Conservation (phyloP, 2,329 filamentous ascomycete genomes). For the Venturia nashicola region DNA sequence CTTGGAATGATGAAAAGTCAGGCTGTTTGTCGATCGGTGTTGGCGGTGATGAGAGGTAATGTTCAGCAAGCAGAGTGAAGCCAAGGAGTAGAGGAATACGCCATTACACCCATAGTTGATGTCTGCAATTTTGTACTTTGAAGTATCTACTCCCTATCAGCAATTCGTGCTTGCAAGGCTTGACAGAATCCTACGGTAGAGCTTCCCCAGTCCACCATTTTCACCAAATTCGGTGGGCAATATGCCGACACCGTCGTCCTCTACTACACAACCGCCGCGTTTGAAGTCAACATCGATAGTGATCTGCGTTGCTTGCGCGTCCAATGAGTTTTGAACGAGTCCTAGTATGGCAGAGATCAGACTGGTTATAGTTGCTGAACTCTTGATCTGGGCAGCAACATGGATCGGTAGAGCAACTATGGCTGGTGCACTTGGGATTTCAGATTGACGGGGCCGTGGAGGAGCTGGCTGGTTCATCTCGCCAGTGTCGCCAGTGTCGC, state of each 20-base stretch:
- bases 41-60: slow-evolving; percentile 59
- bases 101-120: slow-evolving; percentile 54
- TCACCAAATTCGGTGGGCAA: slow-evolving; percentile 57
- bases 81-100: slow-evolving; percentile 64
- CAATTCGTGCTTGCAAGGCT: background rate
- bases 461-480: background rate
- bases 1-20: slow-evolving; percentile 59
- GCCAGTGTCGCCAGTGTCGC: too few relatives aligned
- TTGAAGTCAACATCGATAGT: slow-evolving; percentile 61
- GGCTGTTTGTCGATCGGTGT: slow-evolving; percentile 48
- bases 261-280: slow-evolving; percentile 64
- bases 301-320: slow-evolving; percentile 60
- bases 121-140: slow-evolving; percentile 41
- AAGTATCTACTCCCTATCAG: slow-evolving; percentile 52
- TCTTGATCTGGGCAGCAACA: slow-evolving; percentile 69
- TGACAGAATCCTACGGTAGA: slow-evolving; percentile 46
- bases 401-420: slow-evolving; percentile 48
- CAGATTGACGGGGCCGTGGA: background rate
- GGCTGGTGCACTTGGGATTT: background rate
- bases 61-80: slow-evolving; percentile 61
- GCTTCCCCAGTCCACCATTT: slow-evolving; percentile 57
- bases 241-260: slow-evolving; percentile 80
- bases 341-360: slow-evolving; percentile 60
- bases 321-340: slow-evolving; percentile 72
- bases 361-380: slow-evolving; percentile 66